Percentiles rank a stretch among this genome's conserved stretches.
phyloP scores from a whole-genome alignment of 345 rosid species.

The rapeseed (Brassica napus) region DNA sequence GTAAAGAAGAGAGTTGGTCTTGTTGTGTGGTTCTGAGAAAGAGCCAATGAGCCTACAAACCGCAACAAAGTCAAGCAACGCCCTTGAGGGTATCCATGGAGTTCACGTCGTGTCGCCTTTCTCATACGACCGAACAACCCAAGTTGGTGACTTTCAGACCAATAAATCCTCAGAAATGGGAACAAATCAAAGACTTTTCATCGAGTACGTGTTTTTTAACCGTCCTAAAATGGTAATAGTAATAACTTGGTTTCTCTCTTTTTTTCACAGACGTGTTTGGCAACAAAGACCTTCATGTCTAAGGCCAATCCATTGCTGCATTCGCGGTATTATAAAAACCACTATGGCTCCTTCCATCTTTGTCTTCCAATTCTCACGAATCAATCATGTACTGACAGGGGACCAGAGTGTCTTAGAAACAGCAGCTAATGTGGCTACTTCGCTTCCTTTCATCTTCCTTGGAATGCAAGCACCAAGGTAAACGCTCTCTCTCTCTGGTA shows the following conservation, averaged over 20 bases:
- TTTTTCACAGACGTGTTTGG: conserved; percentile 69
- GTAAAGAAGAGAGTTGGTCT: conserved; percentile 7
- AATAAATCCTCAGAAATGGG: conserved; percentile 45
- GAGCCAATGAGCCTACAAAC: conserved; percentile 55
- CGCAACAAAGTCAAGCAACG: conserved; percentile 47
- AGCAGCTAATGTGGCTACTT: conserved; percentile 80
- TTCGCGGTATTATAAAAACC: conserved; percentile 40
- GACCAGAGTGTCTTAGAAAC: conserved; percentile 67
- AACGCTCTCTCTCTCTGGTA: conserved; percentile 5
- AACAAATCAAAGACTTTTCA: conserved; percentile 52
- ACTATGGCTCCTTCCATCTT: not conserved
- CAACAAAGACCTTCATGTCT: conserved; percentile 90
- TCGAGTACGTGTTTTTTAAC: conserved; percentile 52
- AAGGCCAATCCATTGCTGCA: conserved; percentile 67
- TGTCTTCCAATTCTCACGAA: not conserved
- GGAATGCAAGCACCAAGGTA: conserved; percentile 96
- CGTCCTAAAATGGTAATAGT: not conserved
- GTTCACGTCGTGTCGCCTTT: conserved; percentile 75
- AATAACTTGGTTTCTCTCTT: conserved; percentile 2
- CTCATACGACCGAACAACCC: conserved; percentile 47
- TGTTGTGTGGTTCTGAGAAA: conserved; percentile 6
- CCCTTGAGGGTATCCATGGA: conserved; percentile 77
- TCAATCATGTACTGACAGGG: conserved; percentile 43
- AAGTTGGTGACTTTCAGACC: conserved; percentile 49
- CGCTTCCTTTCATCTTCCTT: conserved; percentile 84